A percentile compares a stretch with the other conserved stretches of the same genome.
Evolutionary conservation across 2,329 filamentous ascomycete genomes (phyloP).

Genomic region (Penicillium freii): DNA sequence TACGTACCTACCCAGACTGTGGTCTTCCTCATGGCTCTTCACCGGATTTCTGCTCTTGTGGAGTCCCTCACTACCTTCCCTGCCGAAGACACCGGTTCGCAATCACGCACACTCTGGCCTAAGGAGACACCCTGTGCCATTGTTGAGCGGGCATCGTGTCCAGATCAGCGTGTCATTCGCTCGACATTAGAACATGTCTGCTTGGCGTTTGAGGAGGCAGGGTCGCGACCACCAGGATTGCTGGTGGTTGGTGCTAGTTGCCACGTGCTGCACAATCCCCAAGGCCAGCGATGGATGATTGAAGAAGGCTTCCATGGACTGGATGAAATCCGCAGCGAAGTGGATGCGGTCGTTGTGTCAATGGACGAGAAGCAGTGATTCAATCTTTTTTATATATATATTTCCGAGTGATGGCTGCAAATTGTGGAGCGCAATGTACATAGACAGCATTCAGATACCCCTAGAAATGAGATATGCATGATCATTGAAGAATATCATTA

Average conservation of each 20-base stretch:
- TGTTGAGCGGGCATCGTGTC: constrained; percentile 87
- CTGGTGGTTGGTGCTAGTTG: constrained; percentile 83
- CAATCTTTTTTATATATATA: background rate
- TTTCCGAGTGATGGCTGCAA: constrained; percentile 10
- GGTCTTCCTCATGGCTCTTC: constrained; percentile 92
- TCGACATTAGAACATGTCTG: constrained; percentile 78
- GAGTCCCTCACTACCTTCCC: constrained; percentile 58
- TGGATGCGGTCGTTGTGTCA: constrained; percentile 17
- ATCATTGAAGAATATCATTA: background rate
- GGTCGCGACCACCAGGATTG: constrained; percentile 82
- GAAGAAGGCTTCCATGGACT: constrained; percentile 83
- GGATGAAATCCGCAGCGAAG: constrained; percentile 49
- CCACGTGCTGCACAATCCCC: constrained; percentile 66
- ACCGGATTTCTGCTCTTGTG: constrained; percentile 74
- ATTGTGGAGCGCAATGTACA: constrained; percentile 15
- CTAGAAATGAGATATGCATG: constrained; percentile 9
- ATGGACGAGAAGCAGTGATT: constrained; percentile 14
- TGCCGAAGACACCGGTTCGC: constrained; percentile 28
- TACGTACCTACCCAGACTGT: constrained; percentile 76
- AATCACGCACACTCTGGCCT: constrained; percentile 59
- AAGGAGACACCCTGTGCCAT: constrained; percentile 81
- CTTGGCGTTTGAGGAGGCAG: constrained; percentile 81
- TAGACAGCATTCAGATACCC: constrained; percentile 26
- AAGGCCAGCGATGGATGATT: constrained; percentile 70
- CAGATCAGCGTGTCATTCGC: constrained; percentile 88